phyloP scores from a whole-genome alignment of 805 yeast genomes.

The Candida wancherniae region DNA sequence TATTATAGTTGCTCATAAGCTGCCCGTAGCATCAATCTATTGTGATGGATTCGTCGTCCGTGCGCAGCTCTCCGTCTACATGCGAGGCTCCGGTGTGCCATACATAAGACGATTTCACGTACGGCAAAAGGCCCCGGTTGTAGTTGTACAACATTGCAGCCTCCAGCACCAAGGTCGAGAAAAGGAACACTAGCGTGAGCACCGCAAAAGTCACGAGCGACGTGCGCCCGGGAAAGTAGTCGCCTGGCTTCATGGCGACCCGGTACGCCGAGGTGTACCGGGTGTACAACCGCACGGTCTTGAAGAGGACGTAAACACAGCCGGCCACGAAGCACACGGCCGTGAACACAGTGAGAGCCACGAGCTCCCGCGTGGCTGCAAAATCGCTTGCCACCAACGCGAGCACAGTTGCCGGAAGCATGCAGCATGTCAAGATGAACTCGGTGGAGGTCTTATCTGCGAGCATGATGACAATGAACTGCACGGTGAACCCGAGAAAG shows the following conservation, averaged over 20 bases:
- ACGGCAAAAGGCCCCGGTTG: conserved; percentile 17
- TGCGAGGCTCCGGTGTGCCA: too few relatives aligned
- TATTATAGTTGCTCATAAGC: too few relatives aligned
- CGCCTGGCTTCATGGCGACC: conserved; percentile 26
- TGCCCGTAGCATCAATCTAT: too few relatives aligned
- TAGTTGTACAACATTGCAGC: conserved; percentile 12
- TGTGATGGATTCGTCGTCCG: too few relatives aligned
- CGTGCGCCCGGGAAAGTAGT: conserved; percentile 41
- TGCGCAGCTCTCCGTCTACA: too few relatives aligned
- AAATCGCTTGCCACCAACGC: conserved; percentile 33
- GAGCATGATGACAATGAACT: conserved; percentile 44
- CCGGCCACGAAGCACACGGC: conserved; percentile 34
- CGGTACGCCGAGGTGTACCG: conserved; percentile 35
- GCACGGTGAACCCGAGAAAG: conserved; percentile 47
- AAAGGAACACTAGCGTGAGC: conserved; percentile 35
- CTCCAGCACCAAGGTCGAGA: conserved; percentile 27
- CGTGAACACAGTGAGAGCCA: conserved; percentile 22
- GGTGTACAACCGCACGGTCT: conserved; percentile 41
- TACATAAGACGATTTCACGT: conserved; percentile 16
- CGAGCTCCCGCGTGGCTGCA: conserved; percentile 32
- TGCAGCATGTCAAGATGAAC: conserved; percentile 43
- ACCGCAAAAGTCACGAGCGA: conserved; percentile 43
- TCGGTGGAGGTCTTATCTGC: conserved; percentile 33
- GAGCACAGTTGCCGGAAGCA: conserved; percentile 40
- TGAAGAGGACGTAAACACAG: conserved; percentile 43